These are phyloP conservation scores for Leptographium procerum DNA, from an alignment of 2,329 filamentous ascomycete species.

Conservation along the genomic window DNA sequence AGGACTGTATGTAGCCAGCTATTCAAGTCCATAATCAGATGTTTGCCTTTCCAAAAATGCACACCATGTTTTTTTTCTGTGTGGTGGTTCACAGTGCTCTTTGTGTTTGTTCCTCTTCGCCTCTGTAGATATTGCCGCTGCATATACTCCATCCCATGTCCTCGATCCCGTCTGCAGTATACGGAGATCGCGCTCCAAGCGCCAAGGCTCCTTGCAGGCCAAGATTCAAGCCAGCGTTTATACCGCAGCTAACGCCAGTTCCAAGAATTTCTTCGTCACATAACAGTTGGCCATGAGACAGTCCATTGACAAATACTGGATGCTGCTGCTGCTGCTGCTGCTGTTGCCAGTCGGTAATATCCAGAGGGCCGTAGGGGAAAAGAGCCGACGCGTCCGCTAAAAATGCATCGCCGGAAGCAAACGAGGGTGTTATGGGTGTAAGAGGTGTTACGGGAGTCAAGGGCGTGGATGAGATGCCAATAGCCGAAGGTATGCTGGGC, in stretches of 20 bases:
- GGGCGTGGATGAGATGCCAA: not conserved
- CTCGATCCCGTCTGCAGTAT: not conserved
- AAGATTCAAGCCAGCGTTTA: not conserved
- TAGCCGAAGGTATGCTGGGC: not conserved
- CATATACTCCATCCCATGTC: not conserved
- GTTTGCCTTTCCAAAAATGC: not conserved
- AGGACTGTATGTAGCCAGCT: not conserved
- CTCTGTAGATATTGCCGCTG: not conserved
- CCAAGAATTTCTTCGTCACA: not conserved
- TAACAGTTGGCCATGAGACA: not conserved
- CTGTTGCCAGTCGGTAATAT: not conserved
- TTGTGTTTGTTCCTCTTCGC: not conserved
- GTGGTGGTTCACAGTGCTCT: not conserved
- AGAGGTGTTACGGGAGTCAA: not conserved
- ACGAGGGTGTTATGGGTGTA: not conserved
- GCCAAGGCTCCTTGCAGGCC: not conserved
- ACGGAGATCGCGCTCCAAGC: not conserved
- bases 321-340: no score
- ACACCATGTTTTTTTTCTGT: not conserved
- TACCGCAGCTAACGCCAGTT: not conserved
- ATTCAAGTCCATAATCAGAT: not conserved
- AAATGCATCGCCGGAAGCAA: not conserved
- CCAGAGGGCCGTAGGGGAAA: not conserved
- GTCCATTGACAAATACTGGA: not conserved
- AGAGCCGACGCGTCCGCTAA: not conserved